phyloP scores from a whole-genome alignment of 208 protist species.

The Leptomonas seymouri region DNA sequence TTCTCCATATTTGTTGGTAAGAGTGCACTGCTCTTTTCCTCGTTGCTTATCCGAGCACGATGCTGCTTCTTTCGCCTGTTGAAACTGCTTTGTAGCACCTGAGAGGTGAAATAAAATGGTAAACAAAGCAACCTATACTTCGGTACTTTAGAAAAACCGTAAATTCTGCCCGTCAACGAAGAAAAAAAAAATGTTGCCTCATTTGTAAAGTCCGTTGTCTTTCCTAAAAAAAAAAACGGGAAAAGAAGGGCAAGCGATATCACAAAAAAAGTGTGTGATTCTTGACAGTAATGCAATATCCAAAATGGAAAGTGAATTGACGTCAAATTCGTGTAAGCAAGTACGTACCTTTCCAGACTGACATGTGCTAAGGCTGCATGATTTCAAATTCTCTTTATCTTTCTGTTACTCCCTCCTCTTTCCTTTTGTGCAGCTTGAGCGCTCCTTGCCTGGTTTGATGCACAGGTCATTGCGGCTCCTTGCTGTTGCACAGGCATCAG shows the following conservation, averaged over 20 bases:
- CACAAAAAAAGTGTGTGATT: too few relatives aligned
- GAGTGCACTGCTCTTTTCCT: not conserved
- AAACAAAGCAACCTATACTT: not conserved
- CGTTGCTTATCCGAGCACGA: not conserved
- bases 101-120: not conserved
- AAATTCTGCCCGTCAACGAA: not conserved
- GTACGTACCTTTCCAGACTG: too few relatives aligned
- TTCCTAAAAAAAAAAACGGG: too few relatives aligned
- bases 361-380: not conserved
- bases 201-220: too few relatives aligned
- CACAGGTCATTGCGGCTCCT: conserved; percentile 21
- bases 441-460: conserved; percentile 9
- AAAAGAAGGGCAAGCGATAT: too few relatives aligned
- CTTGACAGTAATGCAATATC: too few relatives aligned
- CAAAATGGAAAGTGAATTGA: too few relatives aligned
- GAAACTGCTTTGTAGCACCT: conserved; percentile 15
- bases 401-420: conserved; percentile 17
- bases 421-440: not conserved
- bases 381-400: not conserved
- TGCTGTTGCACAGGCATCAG: conserved; percentile 28
- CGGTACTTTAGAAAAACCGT: not conserved
- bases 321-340: too few relatives aligned
- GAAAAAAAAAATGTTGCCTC: not conserved
- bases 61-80: not conserved
- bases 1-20: not conserved